Evolutionary conservation across 1,139 yeast species (phyloP).

Genomic region (Candida dubliniensis): DNA sequence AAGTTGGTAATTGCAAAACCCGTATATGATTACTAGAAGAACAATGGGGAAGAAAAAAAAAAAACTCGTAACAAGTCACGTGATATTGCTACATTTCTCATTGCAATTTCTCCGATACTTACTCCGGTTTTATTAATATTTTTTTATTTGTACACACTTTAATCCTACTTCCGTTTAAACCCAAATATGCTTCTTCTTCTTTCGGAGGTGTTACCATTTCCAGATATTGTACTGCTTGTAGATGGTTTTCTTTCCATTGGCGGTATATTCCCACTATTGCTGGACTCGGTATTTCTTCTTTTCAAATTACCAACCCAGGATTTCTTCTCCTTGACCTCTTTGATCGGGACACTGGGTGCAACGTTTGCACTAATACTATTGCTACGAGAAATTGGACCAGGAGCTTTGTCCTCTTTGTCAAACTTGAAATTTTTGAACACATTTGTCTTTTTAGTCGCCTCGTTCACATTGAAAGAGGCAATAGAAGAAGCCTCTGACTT

Average conservation of each 20-base stretch:
- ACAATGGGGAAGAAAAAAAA: background rate
- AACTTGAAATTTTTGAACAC: conserved; percentile 14
- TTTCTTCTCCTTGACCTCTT: conserved; percentile 33
- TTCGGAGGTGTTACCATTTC: conserved; percentile 14
- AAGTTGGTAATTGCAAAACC: too few relatives aligned
- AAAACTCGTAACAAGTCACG: background rate
- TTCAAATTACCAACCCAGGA: conserved; percentile 47
- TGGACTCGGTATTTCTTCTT: conserved; percentile 32
- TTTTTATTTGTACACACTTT: too few relatives aligned
- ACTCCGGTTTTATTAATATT: too few relatives aligned
- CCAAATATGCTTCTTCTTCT: conserved; percentile 39
- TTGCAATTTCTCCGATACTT: background rate
- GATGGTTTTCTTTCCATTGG: conserved; percentile 18
- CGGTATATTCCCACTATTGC: conserved; percentile 12
- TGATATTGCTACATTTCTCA: background rate
- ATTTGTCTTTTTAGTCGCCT: conserved; percentile 10
- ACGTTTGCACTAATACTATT: conserved; percentile 6
- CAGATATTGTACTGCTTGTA: conserved; percentile 12
- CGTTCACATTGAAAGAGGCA: conserved; percentile 12
- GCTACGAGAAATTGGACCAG: conserved; percentile 12
- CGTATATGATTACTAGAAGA: background rate
- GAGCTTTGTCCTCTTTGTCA: conserved; percentile 13
- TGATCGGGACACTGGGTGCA: conserved; percentile 2
- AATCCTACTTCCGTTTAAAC: conserved; percentile 30
- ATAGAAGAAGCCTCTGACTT: conserved; percentile 17